Evolutionary conservation across 352 stramenopile species (phyloP).

Genomic region (Pythium phragmiticola): DNA sequence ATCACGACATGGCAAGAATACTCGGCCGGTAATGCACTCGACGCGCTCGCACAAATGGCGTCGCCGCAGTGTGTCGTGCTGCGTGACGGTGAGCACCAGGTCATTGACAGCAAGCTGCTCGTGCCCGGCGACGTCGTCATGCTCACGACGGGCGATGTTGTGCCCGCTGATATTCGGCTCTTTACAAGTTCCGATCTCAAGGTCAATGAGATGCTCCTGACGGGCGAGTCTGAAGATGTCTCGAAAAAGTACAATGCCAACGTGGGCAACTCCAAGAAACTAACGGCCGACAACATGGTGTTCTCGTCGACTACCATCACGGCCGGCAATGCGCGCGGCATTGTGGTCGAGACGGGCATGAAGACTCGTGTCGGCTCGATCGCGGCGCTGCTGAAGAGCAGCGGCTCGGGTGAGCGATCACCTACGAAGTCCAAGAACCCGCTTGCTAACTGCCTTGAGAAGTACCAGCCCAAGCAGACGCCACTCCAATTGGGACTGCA

Average conservation of each 20-base stretch:
- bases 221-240: constrained; percentile 89
- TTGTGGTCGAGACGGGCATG: constrained; percentile 79
- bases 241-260: constrained; percentile 55
- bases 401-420: constrained; percentile 16
- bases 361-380: constrained; percentile 71
- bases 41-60: constrained; percentile 61
- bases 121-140: constrained; percentile 87
- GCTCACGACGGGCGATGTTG: constrained; percentile 91
- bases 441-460: constrained; percentile 48
- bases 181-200: constrained; percentile 83
- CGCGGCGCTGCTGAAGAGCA: constrained; percentile 55
- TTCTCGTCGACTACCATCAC: constrained; percentile 92
- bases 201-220: constrained; percentile 94
- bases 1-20: constrained; percentile 69
- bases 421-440: constrained; percentile 52
- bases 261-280: constrained; percentile 36
- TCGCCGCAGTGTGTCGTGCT: constrained; percentile 67
- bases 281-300: constrained; percentile 87
- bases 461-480: constrained; percentile 75
- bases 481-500: constrained; percentile 92
- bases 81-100: constrained; percentile 54
- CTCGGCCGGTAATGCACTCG: constrained; percentile 59
- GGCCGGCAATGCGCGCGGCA: constrained; percentile 60
- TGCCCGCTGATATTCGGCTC: constrained; percentile 90
- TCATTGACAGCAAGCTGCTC: constrained; percentile 65